Evolutionary conservation across 768 basidiomycete species (phyloP).

Genomic region (Astraeus odoratus): DNA sequence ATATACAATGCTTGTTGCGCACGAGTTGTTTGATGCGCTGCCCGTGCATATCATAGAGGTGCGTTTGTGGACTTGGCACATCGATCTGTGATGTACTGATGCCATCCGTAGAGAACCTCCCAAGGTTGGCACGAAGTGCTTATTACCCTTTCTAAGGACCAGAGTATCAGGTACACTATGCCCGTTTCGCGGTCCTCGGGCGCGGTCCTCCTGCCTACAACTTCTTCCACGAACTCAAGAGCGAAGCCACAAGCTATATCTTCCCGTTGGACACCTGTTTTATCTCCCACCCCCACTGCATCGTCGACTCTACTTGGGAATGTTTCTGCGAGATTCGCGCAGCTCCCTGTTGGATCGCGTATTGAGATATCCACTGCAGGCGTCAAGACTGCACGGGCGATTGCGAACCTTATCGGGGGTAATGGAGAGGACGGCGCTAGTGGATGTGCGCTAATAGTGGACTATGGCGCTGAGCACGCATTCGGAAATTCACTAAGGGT

Average conservation of each 20-base stretch:
- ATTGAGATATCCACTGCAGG: constrained; percentile 77
- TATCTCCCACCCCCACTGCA: constrained; percentile 53
- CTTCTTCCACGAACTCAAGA: not conserved
- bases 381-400: constrained; percentile 57
- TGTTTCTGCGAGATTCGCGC: constrained; percentile 64
- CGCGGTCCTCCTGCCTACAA: constrained; percentile 5
- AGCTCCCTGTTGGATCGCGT: constrained; percentile 60
- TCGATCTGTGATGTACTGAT: not conserved
- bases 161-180: constrained; percentile 23
- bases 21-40: constrained; percentile 97
- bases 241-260: constrained; percentile 9
- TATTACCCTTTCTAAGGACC: constrained; percentile 45
- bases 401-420: constrained; percentile 55
- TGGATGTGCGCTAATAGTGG: constrained; percentile 74
- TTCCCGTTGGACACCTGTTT: constrained; percentile 53
- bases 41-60: constrained; percentile 90
- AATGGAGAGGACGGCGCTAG: constrained; percentile 13
- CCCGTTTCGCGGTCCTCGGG: constrained; percentile 11
- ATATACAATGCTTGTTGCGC: constrained; percentile 86
- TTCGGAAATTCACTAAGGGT: constrained; percentile 79
- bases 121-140: constrained; percentile 85
- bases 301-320: constrained; percentile 49
- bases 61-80: constrained; percentile 9
- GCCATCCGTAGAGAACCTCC: constrained; percentile 52
- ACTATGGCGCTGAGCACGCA: constrained; percentile 75